phyloP scores from a whole-genome alignment of 2,329 filamentous ascomycete genomes.

The Ploettnerulaceae sp. region DNA sequence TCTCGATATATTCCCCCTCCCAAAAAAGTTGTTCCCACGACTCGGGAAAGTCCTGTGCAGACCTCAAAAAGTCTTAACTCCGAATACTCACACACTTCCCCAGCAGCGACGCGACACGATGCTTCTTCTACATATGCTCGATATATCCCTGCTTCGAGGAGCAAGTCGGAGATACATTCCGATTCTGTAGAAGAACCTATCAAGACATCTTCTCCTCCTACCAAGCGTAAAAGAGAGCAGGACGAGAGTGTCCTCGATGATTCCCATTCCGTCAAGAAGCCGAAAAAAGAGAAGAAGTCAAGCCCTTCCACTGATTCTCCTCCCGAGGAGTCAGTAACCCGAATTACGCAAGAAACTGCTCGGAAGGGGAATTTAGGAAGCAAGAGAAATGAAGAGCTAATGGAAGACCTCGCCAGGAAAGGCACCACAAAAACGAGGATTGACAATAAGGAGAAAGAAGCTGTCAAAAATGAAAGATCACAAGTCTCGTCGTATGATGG shows the following conservation, averaged over 20 bases:
- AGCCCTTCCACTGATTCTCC: neutral
- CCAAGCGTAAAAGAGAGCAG: conserved; percentile 7
- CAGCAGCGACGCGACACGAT: conserved; percentile 24
- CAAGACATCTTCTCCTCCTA: neutral
- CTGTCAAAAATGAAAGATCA: neutral
- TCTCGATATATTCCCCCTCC: conserved; percentile 31
- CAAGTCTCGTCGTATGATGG: neutral
- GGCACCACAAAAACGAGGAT: no score
- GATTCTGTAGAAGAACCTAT: neutral
- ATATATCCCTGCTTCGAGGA: conserved; percentile 30
- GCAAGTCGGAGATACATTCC: conserved; percentile 4
- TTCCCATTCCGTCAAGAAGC: conserved; percentile 6
- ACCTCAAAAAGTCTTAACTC: neutral
- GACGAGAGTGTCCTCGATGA: neutral
- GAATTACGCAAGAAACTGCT: no score
- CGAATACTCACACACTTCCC: conserved; percentile 9
- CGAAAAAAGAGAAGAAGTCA: conserved; percentile 7
- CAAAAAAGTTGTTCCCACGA: conserved; percentile 20
- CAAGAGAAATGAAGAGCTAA: no score
- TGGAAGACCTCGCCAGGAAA: no score
- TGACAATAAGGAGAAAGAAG: neutral
- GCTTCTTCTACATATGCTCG: conserved; percentile 31
- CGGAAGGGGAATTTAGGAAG: no score
- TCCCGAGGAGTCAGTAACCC: no score
- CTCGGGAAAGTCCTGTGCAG: neutral